These are phyloP conservation scores for Collybiopsis luxurians DNA, from an alignment of 768 basidiomycete species.

Conservation along the genomic window DNA sequence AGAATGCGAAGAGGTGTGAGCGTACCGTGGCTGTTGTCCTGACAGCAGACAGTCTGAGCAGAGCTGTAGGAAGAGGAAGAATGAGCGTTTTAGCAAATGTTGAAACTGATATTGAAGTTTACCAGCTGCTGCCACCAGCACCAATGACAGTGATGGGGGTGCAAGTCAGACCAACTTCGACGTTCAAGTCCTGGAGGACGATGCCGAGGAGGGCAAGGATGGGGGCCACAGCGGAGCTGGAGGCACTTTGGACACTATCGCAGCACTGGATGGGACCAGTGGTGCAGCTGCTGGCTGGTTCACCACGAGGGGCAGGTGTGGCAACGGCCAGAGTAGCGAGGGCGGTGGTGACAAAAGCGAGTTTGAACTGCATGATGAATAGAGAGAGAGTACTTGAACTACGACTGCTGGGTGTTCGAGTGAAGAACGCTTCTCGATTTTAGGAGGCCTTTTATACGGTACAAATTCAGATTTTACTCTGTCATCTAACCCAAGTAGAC, in stretches of 20 bases:
- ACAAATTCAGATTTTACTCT: too few species aligned
- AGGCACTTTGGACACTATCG: background rate
- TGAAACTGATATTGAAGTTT: too few species aligned
- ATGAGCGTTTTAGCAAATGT: too few species aligned
- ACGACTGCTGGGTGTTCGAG: too few species aligned
- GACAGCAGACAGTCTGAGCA: background rate
- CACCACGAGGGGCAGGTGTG: too few species aligned
- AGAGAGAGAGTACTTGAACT: too few species aligned
- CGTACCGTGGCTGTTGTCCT: background rate
- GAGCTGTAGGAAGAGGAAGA: background rate
- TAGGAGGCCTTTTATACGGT: background rate
- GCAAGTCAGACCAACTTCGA: background rate
- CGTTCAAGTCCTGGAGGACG: background rate
- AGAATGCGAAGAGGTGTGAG: background rate
- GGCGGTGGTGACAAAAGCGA: too few species aligned
- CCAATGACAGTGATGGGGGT: too few species aligned
- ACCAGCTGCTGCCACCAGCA: too few species aligned
- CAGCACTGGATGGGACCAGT: background rate
- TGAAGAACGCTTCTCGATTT: background rate
- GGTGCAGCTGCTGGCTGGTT: background rate
- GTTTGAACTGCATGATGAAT: too few species aligned
- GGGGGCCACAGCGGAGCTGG: background rate
- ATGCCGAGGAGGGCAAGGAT: background rate
- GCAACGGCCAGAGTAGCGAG: too few species aligned
- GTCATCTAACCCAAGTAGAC: too few species aligned